Base-by-base conservation (phyloP, 2,329 filamentous ascomycete genomes). In the Raffaelea albimanens region DNA sequence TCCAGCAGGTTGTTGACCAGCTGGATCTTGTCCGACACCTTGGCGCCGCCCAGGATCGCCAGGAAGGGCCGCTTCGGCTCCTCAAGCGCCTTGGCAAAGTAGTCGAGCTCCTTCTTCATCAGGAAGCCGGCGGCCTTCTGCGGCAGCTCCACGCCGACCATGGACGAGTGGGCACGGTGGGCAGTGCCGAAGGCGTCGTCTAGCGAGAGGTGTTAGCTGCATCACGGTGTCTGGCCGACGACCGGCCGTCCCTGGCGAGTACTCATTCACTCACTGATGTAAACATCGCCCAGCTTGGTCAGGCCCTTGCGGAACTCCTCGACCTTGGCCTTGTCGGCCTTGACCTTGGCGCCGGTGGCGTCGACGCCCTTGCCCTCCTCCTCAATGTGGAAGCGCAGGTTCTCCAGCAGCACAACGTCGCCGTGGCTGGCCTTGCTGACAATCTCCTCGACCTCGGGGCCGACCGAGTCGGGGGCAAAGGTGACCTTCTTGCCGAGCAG, bases 81-180 rank as follows among this genome's bases (percentile, higher is more conserved):
- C 75, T 98, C 93, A 52, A 98, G 85, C 36, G 89, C 93, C 75
- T 96, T 81, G 56, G 93, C 93, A 65, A 98, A 98, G 83, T 98
- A 98, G 66, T 98, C 93, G 54, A 98, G 85, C 72, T 98, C 93
- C 78, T 97, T 98, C 85, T 98, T 98, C 78, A 98, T 89, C 62
- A 98, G 82, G 83, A 96, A 98, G 54, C 93, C 93, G 49, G 91
- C 87, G 10, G 93, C 93, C 77, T 95, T 96, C 69, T 97, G 88
- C 58, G 91, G 90, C 43, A 98, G 84, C 57, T 96, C 82, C 55
- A 96, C 79, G 62, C 93, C 93, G 61, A 98, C 93, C 93, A 98
- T 98, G 68, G 91, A 97, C 69, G 89, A 96, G 81, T 98, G 93
- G 43, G 87, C 93, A 67, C 93, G 88, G 77, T 98, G 93, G 52